Conservation (phyloP, 345 rosid genomes). For the Salix exigua region DNA sequence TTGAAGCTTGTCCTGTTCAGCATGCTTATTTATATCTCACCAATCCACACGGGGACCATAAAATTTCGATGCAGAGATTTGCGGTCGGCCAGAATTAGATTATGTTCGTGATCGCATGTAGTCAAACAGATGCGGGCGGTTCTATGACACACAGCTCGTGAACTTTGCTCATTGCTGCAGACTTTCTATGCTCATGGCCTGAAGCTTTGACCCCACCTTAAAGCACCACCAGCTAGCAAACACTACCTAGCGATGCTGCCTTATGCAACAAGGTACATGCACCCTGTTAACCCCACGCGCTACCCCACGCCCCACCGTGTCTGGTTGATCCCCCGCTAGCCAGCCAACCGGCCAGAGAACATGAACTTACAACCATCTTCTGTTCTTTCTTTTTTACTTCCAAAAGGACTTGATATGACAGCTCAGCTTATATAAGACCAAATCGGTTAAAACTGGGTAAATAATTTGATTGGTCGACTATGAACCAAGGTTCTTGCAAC, state of each 20-base stretch:
- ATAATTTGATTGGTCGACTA: neutral
- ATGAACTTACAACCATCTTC: neutral
- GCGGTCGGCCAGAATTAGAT: too few relatives aligned
- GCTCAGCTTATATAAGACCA: neutral
- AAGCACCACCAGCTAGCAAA: too few relatives aligned
- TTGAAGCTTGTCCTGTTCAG: neutral
- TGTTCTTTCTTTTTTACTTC: too few relatives aligned
- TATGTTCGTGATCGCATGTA: too few relatives aligned
- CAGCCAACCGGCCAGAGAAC: neutral
- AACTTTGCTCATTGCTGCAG: neutral
- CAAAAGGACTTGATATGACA: neutral
- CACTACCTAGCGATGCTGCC: neutral
- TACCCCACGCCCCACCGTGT: constrained; percentile 11
- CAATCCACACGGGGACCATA: too few relatives aligned
- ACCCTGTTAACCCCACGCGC: constrained; percentile 7
- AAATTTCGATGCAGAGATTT: too few relatives aligned
- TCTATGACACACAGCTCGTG: neutral
- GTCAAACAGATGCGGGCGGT: neutral
- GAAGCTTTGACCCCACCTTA: too few relatives aligned
- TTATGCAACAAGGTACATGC: neutral
- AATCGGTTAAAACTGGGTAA: neutral
- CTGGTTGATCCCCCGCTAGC: constrained; percentile 6
- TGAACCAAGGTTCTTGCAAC: neutral
- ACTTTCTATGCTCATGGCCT: neutral
- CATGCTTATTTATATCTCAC: too few relatives aligned